Conservation (phyloP, 345 rosid genomes). For the Ceriops tagal region DNA sequence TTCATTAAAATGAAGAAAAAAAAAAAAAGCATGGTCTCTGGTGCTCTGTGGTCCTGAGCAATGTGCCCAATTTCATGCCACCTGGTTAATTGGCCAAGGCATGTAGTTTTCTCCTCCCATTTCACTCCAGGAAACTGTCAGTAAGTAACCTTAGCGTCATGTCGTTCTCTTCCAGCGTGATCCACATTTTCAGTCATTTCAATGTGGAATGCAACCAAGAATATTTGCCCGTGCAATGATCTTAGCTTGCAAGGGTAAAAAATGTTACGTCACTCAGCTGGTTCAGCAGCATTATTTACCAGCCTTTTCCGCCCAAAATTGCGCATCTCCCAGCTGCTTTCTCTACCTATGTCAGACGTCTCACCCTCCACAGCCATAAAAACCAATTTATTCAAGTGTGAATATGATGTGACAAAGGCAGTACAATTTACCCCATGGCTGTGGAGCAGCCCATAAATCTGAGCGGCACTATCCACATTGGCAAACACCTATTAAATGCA, state of each 20-base stretch:
- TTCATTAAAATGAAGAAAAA: too few species aligned
- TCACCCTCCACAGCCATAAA: background rate
- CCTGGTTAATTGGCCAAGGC: too few species aligned
- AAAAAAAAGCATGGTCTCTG: too few species aligned
- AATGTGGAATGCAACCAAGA: background rate
- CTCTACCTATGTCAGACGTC: background rate
- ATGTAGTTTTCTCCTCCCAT: too few species aligned
- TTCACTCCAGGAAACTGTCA: too few species aligned
- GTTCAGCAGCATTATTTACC: too few species aligned
- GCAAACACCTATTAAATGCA: constrained; percentile 10
- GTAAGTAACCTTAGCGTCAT: too few species aligned
- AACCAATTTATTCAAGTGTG: background rate
- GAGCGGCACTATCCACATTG: constrained; percentile 7
- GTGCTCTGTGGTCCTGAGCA: too few species aligned
- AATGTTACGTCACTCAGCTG: too few species aligned
- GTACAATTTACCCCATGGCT: background rate
- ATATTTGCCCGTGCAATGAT: background rate
- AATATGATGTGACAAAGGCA: background rate
- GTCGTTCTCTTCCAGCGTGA: background rate
- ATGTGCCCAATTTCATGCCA: too few species aligned
- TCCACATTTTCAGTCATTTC: background rate
- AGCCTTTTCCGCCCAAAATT: too few species aligned
- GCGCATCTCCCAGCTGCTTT: background rate
- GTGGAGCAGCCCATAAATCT: background rate
- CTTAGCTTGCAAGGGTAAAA: too few species aligned